Evolutionary conservation across 371 early-diverging fungal species (phyloP), one percentile per base, ranked within the genome.

Genomic region (Gilbertella persicaria): DNA sequence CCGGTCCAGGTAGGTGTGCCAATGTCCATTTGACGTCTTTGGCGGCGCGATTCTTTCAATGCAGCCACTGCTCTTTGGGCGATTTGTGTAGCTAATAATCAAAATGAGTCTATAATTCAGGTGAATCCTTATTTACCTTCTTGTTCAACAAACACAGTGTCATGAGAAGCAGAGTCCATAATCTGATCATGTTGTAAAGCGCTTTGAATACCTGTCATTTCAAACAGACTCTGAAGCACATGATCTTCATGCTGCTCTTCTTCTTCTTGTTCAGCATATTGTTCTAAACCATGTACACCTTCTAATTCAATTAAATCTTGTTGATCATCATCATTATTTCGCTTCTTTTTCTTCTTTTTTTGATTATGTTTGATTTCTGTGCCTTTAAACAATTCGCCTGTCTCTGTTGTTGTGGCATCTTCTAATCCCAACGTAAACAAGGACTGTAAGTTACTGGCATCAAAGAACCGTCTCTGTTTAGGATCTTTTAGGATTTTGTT

Each of bases 401-500:
- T 90, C 61, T 91, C 90, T 0, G 88, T 87, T 4, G 71, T 73
- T 0, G 62, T 60, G 0, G 67, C 75, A 47, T 84, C 79, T 25
- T 87, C 88, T 1, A 75, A 77, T 1, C 79, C 82, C 16, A 95
- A 77, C 4, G 86, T 86, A 55, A 98, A 97, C 40, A 97, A 62
- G 47, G 96, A 94, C 14, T 85, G 79, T 64, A 96, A 53, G 49
- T 90, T 89, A 24, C 67, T 46, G 45, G 72, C 81, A 51, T 93
- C 89, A 75, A 98, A 97, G 55, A 95, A 95, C 36, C 95, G 82
- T 59, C 80, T 78, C 57, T 95, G 94, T 43, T 89, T 86, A 4
- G 98, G 98, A 45, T 97, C 95, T 40, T 90, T 88, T 26, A 99
- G 76, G 25, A 99, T 92, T 70, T 95, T 96, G 83, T 96, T 93